phyloP scores from a whole-genome alignment of 2,329 filamentous ascomycete species.

The Alternaria sp. region DNA sequence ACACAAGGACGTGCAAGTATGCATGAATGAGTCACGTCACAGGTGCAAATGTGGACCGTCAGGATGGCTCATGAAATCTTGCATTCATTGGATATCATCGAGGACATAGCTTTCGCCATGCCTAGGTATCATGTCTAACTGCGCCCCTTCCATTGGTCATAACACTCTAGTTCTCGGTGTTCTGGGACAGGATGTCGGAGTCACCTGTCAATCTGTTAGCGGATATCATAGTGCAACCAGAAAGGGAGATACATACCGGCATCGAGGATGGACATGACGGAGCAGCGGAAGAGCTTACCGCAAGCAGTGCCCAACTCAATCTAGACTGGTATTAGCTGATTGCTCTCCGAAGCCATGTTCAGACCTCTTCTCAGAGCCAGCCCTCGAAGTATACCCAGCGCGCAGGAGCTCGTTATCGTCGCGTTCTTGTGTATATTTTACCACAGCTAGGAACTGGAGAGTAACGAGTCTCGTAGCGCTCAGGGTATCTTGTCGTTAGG shows the following conservation, averaged over 20 bases:
- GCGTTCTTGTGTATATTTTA: background rate
- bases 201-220: slow-evolving; percentile 54
- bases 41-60: slow-evolving; percentile 7
- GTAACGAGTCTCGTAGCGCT: background rate
- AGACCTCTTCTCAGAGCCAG: slow-evolving; percentile 91
- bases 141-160: slow-evolving; percentile 3
- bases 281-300: slow-evolving; percentile 98
- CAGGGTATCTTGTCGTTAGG: slow-evolving; percentile 46
- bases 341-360: slow-evolving; percentile 84
- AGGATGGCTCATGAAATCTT: slow-evolving; percentile 28
- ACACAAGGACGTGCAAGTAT: background rate
- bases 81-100: slow-evolving; percentile 38
- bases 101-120: slow-evolving; percentile 22
- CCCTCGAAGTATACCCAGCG: slow-evolving; percentile 49
- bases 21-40: slow-evolving; percentile 9
- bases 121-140: slow-evolving; percentile 35
- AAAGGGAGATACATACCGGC: slow-evolving; percentile 63
- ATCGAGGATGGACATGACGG: slow-evolving; percentile 95
- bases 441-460: slow-evolving; percentile 3
- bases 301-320: slow-evolving; percentile 98
- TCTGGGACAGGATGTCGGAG: slow-evolving; percentile 92
- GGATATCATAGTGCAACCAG: background rate
- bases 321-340: slow-evolving; percentile 69
- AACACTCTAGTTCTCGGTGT: slow-evolving; percentile 52
- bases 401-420: background rate